Evolutionary conservation across 345 rosid genomes (phyloP).

Genomic region (Physaria fendleri): DNA sequence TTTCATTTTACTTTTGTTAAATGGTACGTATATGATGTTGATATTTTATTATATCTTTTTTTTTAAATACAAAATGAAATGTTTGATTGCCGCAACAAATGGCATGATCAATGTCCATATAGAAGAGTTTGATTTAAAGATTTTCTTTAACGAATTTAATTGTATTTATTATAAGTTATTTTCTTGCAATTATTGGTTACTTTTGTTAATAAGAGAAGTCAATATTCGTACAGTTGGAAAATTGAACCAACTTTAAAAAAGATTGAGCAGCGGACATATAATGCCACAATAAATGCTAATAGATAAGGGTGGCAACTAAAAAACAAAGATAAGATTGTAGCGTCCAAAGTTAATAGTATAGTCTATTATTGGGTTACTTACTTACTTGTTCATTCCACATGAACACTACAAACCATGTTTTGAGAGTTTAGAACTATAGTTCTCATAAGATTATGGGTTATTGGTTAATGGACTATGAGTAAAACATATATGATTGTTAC

Average conservation of each 20-base stretch:
- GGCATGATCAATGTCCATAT: conserved; percentile 19
- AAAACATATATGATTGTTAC: too few species aligned
- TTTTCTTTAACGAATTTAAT: neutral
- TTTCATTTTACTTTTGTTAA: too few species aligned
- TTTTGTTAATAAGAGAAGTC: conserved; percentile 12
- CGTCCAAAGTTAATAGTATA: too few species aligned
- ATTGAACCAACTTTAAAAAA: neutral
- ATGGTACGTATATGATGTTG: neutral
- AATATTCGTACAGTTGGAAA: conserved; percentile 22
- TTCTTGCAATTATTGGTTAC: conserved; percentile 1
- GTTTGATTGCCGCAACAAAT: conserved; percentile 22
- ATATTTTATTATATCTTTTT: neutral
- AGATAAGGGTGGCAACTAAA: conserved; percentile 6
- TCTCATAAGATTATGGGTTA: too few species aligned
- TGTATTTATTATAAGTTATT: neutral
- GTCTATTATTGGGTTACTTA: too few species aligned
- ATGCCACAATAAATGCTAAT: conserved; percentile 19
- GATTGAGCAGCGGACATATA: conserved; percentile 6
- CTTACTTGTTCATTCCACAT: too few species aligned
- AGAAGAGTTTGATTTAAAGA: neutral
- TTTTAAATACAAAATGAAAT: neutral
- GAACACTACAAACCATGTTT: too few species aligned
- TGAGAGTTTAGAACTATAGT: too few species aligned
- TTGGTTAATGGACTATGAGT: too few species aligned
- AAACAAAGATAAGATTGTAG: conserved; percentile 3